These are phyloP conservation scores for Xylariales sp. DNA, from an alignment of 2,329 filamentous ascomycete genomes.

Conservation along the genomic window DNA sequence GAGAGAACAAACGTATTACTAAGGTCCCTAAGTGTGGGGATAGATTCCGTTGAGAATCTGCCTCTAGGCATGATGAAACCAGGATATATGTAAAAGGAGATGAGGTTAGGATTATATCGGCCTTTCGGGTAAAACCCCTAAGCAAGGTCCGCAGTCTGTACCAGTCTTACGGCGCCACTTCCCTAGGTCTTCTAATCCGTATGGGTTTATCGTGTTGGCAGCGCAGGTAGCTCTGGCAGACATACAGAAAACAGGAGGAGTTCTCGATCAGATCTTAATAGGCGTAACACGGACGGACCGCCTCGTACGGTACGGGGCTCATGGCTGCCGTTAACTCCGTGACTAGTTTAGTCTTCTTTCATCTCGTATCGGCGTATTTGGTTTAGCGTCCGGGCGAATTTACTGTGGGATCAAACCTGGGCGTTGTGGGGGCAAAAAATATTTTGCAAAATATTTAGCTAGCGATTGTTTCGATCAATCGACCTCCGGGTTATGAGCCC, in stretches of 20 bases:
- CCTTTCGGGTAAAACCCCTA: not conserved
- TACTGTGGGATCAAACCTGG: too few species aligned
- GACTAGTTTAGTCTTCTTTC: not conserved
- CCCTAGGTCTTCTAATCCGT: too few species aligned
- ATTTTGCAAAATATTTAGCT: conserved; percentile 29
- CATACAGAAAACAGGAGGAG: not conserved
- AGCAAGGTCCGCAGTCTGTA: not conserved
- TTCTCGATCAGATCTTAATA: not conserved
- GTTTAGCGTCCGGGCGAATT: conserved; percentile 6
- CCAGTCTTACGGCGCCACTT: too few species aligned
- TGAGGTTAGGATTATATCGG: not conserved
- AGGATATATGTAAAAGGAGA: not conserved
- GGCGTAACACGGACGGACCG: not conserved
- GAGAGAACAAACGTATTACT: conserved; percentile 41
- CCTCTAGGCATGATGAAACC: not conserved
- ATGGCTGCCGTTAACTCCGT: not conserved
- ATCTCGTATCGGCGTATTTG: conserved; percentile 25
- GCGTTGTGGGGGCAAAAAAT: too few species aligned
- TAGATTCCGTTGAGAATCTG: not conserved
- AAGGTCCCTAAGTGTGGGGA: conserved; percentile 31
- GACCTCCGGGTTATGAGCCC: conserved; percentile 53
- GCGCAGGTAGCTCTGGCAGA: not conserved
- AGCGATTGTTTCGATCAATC: conserved; percentile 52
- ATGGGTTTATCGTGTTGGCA: too few species aligned
- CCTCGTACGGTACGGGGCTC: not conserved